Percentiles rank a stretch among this genome's conserved stretches.
Conservation (phyloP, 2,329 filamentous ascomycete species). For the Diaporthe sp. region DNA sequence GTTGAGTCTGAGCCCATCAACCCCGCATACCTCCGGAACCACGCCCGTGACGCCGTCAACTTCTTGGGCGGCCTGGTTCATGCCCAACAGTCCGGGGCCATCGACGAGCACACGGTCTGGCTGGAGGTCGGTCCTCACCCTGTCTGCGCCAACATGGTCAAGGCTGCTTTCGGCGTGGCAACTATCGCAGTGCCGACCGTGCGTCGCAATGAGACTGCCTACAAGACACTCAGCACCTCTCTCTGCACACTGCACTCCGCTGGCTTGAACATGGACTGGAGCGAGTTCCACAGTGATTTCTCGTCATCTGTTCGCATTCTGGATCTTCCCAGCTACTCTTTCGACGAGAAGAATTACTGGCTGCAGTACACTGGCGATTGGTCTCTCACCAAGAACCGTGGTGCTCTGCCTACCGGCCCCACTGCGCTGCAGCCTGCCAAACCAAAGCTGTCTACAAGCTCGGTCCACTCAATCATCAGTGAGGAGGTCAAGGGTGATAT, state of each 20-base stretch:
- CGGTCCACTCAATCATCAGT: constrained; percentile 74
- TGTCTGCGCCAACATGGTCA: constrained; percentile 77
- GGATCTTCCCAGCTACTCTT: constrained; percentile 77
- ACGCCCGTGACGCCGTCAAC: constrained; percentile 78
- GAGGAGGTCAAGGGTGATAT: constrained; percentile 74
- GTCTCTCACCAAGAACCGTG: constrained; percentile 78
- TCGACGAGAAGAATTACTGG: constrained; percentile 82
- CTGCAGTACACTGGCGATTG: constrained; percentile 77
- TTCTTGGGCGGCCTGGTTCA: constrained; percentile 74
- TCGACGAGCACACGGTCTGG: constrained; percentile 78
- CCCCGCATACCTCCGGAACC: constrained; percentile 74
- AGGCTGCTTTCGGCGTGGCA: constrained; percentile 69
- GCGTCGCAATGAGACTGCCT: constrained; percentile 73
- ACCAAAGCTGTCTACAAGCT: constrained; percentile 73
- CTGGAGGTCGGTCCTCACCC: constrained; percentile 83
- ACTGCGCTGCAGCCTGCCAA: constrained; percentile 56
- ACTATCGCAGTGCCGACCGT: constrained; percentile 72
- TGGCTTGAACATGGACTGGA: constrained; percentile 77
- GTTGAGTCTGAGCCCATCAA: constrained; percentile 71
- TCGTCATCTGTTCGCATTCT: constrained; percentile 62
- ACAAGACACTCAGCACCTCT: constrained; percentile 73
- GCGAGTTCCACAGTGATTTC: constrained; percentile 74
- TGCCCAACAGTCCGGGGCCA: constrained; percentile 69
- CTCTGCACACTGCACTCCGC: constrained; percentile 72
- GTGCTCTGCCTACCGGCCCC: constrained; percentile 52